phyloP scores from a whole-genome alignment of 2,329 filamentous ascomycete species.

The Aspergillus unguis region DNA sequence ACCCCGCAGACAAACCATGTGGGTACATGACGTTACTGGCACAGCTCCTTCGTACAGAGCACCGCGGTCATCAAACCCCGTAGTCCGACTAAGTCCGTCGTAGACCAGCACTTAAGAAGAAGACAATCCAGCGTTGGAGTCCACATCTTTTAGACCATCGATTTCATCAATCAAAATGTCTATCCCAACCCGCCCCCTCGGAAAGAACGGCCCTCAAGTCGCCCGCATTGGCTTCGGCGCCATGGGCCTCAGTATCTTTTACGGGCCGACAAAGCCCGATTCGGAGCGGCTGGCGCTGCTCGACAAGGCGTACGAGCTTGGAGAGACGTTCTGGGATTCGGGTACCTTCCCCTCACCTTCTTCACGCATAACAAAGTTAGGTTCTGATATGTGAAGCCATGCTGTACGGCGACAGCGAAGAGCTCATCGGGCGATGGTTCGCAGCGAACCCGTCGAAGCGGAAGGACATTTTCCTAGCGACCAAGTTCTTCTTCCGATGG shows the following conservation, averaged over 20 bases:
- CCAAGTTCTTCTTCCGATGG: conserved; percentile 47
- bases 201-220: conserved; percentile 27
- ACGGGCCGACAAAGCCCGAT: conserved; percentile 35
- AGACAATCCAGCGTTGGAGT: too few species aligned
- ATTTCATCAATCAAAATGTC: neutral
- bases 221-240: conserved; percentile 27
- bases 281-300: conserved; percentile 46
- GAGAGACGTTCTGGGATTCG: conserved; percentile 46
- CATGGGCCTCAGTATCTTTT: conserved; percentile 28
- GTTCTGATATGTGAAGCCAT: conserved; percentile 14
- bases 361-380: neutral
- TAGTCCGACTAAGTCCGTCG: neutral
- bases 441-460: conserved; percentile 40
- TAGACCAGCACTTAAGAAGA: too few species aligned
- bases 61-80: neutral
- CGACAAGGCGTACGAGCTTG: conserved; percentile 45
- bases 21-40: too few species aligned
- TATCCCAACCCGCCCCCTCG: conserved; percentile 25
- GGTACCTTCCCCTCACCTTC: conserved; percentile 15
- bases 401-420: conserved; percentile 48
- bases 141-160: neutral
- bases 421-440: conserved; percentile 51
- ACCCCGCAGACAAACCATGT: too few species aligned
- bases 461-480: conserved; percentile 51
- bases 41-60: too few species aligned